Conservation (phyloP, 2,329 filamentous ascomycete species). For the Cytospora piceae region DNA sequence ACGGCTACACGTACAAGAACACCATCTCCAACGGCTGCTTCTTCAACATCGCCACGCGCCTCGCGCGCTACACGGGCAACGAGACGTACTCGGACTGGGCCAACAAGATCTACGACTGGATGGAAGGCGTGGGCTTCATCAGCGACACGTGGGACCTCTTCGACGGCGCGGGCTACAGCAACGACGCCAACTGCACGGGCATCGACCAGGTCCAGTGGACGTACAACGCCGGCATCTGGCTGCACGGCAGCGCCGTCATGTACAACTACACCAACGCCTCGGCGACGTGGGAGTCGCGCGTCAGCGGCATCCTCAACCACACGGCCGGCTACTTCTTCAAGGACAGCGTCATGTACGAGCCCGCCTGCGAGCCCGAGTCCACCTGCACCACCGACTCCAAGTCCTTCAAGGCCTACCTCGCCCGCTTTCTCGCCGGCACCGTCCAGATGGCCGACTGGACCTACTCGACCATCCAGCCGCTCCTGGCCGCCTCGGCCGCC, state of each 20-base stretch:
- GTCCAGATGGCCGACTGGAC: conserved; percentile 45
- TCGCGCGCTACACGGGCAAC: conserved; percentile 68
- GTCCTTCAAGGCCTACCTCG: conserved; percentile 61
- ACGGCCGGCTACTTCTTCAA: conserved; percentile 55
- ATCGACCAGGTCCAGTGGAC: conserved; percentile 55
- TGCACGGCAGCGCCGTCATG: conserved; percentile 48
- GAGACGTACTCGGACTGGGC: conserved; percentile 66
- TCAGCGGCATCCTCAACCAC: conserved; percentile 51
- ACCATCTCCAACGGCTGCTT: conserved; percentile 53
- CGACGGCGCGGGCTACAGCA: conserved; percentile 51
- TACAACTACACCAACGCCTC: conserved; percentile 47
- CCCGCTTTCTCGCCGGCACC: conserved; percentile 52
- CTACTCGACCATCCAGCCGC: conserved; percentile 40
- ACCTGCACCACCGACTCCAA: conserved; percentile 59
- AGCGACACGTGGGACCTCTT: conserved; percentile 48
- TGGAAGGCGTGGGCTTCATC: conserved; percentile 48
- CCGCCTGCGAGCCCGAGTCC: conserved; percentile 52
- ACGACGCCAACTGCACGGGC: conserved; percentile 44
- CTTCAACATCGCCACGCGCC: conserved; percentile 56
- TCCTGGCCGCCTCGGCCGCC: conserved; percentile 43
- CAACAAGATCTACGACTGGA: conserved; percentile 60
- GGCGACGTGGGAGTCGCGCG: conserved; percentile 52
- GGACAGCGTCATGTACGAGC: conserved; percentile 55
- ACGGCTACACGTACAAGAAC: conserved; percentile 64
- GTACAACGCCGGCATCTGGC: conserved; percentile 53